Evolutionary conservation across 2,329 filamentous ascomycete genomes (phyloP), one percentile per base, ranked within the genome.

Genomic region (Aspergillus sp.): DNA sequence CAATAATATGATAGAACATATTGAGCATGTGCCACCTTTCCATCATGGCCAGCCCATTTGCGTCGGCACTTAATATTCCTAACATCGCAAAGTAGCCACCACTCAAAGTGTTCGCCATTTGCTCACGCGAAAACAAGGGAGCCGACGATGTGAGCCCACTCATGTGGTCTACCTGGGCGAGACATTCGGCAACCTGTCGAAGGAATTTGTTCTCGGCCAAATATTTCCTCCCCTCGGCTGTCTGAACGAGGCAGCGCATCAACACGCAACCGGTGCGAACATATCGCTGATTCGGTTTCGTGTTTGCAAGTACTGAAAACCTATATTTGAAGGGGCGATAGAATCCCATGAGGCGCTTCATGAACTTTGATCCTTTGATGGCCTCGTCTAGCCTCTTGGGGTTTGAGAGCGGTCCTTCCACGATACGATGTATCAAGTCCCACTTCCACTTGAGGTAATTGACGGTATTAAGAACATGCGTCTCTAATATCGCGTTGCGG

Each of bases 1-100:
- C 93, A 57, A 97, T 85, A 60, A 99, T 96, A 74, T 98, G 95
- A 71, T 99, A 99, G 82, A 98, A 96, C 91, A 99, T 99, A 74
- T 98, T 98, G 77, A 97, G 93, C 83, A 99, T 96, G 66, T 92
- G 91, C 93, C 95, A 98, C 66, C 91, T 83, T 72, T 98, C 93
- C 69, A 99, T 85, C 77, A 99, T 93, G 60, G 89, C 86, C 22
- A 98, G 81, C 0, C 95, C 95, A 65, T 89, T 90, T 0, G 84
- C 78, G 67, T 96, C 91, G 53, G 88, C 88, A 66, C 89, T 98
- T 57, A 99, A 77, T 11, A 91, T 87, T 7, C 95, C 96, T 2
- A 99, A 79, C 80, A 99, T 91, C 13, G 92, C 86, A 72, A 99
- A 96, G 73, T 99, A 99, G 11, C 96, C 96, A 15, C 90, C 88